These are phyloP conservation scores for Capsicum baccatum DNA, from an alignment of 257 asterid genomes.

Conservation along the genomic window DNA sequence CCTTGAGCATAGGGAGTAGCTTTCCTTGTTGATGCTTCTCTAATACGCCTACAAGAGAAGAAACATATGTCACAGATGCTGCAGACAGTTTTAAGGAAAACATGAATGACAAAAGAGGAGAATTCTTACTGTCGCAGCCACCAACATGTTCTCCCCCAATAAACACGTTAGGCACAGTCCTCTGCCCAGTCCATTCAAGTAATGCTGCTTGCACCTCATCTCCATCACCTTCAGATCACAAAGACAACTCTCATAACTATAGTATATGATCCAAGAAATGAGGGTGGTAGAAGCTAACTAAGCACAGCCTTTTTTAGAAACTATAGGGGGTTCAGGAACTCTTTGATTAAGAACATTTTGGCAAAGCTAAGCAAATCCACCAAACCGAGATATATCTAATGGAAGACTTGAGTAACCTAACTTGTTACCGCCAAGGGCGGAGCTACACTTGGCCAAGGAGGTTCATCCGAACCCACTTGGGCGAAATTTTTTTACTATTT, in stretches of 20 bases:
- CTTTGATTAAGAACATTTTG: background rate
- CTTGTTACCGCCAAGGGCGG: too few species aligned
- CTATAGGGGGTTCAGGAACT: background rate
- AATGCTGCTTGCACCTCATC: conserved; percentile 68
- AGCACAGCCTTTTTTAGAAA: background rate
- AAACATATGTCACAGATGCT: background rate
- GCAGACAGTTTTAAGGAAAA: background rate
- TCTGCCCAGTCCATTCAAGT: conserved; percentile 79
- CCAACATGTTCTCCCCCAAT: conserved; percentile 84
- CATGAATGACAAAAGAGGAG: background rate
- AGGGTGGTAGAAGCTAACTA: background rate
- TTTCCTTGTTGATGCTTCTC: conserved; percentile 61
- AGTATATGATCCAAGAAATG: background rate
- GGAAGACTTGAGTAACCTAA: background rate
- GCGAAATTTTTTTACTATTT: too few species aligned
- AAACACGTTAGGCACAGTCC: conserved; percentile 85
- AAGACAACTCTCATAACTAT: background rate
- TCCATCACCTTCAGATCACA: conserved; percentile 62
- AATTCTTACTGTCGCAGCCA: conserved; percentile 72
- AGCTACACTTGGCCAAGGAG: too few species aligned
- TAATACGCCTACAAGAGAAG: conserved; percentile 42
- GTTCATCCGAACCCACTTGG: too few species aligned
- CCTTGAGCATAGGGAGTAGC: conserved; percentile 65
- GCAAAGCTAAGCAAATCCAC: background rate
- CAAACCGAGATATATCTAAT: background rate